These are phyloP conservation scores for Carpinus fangiana DNA, from an alignment of 306 rosid species.

Conservation along the genomic window DNA sequence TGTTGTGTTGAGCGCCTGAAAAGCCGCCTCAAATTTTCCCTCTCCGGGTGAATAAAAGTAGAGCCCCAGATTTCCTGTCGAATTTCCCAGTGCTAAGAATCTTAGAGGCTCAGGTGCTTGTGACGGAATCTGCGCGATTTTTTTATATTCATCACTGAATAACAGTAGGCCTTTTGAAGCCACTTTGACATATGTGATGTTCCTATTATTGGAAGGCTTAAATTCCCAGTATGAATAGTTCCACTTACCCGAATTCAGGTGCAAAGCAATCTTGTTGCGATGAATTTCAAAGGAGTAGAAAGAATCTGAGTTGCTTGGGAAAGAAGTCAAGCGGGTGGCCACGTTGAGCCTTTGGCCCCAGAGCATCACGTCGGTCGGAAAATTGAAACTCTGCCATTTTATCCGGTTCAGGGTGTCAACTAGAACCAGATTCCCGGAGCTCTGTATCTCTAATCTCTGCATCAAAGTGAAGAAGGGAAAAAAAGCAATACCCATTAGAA, in stretches of 20 bases:
- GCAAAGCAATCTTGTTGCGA: constrained; percentile 54
- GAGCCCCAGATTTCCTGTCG: constrained; percentile 78
- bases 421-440: constrained; percentile 73
- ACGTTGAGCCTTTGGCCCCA: constrained; percentile 81
- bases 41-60: constrained; percentile 60
- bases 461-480: constrained; percentile 18
- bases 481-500: constrained; percentile 22
- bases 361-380: constrained; percentile 83
- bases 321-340: constrained; percentile 71
- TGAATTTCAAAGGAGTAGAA: constrained; percentile 77
- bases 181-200: constrained; percentile 56
- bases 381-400: constrained; percentile 97
- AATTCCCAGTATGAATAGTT: constrained; percentile 90
- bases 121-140: constrained; percentile 69
- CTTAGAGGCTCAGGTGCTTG: constrained; percentile 43
- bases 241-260: constrained; percentile 50
- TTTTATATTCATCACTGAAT: constrained; percentile 55
- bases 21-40: constrained; percentile 63
- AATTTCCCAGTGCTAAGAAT: constrained; percentile 71
- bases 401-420: constrained; percentile 47
- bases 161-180: constrained; percentile 58
- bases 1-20: constrained; percentile 73
- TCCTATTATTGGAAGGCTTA: constrained; percentile 67
- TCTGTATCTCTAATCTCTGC: constrained; percentile 62
- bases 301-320: constrained; percentile 46